These are phyloP conservation scores for Stygiomarasmius scandens DNA, from an alignment of 1,284 basidiomycete genomes.

Conservation along the genomic window DNA sequence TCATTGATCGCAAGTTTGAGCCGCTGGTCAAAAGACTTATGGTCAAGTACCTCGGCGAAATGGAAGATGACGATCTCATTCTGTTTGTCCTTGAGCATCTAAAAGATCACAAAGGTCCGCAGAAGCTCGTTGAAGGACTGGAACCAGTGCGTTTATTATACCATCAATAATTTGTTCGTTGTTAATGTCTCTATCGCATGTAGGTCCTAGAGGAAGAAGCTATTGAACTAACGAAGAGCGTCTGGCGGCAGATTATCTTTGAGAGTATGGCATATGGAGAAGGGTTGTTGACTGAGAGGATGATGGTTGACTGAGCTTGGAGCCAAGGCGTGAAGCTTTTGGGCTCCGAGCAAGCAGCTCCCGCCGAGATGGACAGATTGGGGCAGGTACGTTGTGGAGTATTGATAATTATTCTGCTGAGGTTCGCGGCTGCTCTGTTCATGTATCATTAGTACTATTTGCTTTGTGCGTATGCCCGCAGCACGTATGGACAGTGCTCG, in stretches of 20 bases:
- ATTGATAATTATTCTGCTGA: constrained; percentile 10
- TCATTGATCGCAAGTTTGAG: constrained; percentile 82
- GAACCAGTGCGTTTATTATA: constrained; percentile 71
- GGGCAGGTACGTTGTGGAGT: constrained; percentile 17
- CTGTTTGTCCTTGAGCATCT: constrained; percentile 90
- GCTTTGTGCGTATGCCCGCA: neutral
- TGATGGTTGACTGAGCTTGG: constrained; percentile 74
- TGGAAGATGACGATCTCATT: constrained; percentile 86
- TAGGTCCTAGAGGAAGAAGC: constrained; percentile 92
- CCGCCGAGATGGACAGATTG: neutral
- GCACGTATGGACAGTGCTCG: neutral
- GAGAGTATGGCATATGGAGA: constrained; percentile 89
- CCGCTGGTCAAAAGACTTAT: constrained; percentile 79
- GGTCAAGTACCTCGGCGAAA: constrained; percentile 82
- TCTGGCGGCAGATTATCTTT: constrained; percentile 90
- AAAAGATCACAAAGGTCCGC: constrained; percentile 80
- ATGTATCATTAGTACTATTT: neutral
- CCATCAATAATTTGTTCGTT: constrained; percentile 4
- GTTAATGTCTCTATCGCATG: neutral
- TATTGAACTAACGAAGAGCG: constrained; percentile 65
- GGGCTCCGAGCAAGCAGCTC: no score
- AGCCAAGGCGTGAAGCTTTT: no score
- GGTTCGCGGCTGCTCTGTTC: constrained; percentile 9
- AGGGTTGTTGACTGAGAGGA: constrained; percentile 76
- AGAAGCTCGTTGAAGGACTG: constrained; percentile 82